These are phyloP conservation scores for Camelina hispida DNA, from an alignment of 345 rosid genomes.

Conservation along the genomic window DNA sequence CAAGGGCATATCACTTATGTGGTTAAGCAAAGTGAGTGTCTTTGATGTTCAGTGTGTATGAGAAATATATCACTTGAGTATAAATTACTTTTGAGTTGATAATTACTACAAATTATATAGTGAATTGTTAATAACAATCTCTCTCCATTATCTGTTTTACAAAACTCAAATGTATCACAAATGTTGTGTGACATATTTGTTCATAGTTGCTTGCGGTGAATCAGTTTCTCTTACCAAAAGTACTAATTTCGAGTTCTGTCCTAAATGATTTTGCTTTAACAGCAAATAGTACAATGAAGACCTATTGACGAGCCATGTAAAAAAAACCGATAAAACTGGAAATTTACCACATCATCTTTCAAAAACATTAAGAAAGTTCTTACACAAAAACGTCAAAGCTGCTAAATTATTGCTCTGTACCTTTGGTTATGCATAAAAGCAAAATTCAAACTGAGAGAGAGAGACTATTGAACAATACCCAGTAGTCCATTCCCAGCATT, in stretches of 20 bases:
- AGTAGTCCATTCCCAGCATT: not conserved
- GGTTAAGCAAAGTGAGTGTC: no score
- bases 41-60: no score
- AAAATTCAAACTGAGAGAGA: not conserved
- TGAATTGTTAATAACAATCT: not conserved
- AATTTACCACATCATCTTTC: constrained; percentile 27
- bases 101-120: not conserved
- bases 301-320: not conserved
- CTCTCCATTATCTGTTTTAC: no score
- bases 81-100: not conserved
- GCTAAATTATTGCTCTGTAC: constrained; percentile 5
- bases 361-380: constrained; percentile 3
- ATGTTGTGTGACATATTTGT: constrained; percentile 2
- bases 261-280: not conserved
- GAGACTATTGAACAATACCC: constrained; percentile 2
- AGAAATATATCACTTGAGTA: not conserved
- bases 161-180: not conserved
- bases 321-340: constrained; percentile 5
- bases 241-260: not conserved
- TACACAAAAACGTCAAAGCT: constrained; percentile 21
- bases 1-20: not conserved
- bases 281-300: not conserved
- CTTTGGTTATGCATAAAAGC: not conserved
- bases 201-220: constrained; percentile 1
- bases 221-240: not conserved